Percentiles rank a stretch among this genome's conserved stretches.
phyloP scores from a whole-genome alignment of 2,329 filamentous ascomycete genomes.

The Fusarium beomiforme region DNA sequence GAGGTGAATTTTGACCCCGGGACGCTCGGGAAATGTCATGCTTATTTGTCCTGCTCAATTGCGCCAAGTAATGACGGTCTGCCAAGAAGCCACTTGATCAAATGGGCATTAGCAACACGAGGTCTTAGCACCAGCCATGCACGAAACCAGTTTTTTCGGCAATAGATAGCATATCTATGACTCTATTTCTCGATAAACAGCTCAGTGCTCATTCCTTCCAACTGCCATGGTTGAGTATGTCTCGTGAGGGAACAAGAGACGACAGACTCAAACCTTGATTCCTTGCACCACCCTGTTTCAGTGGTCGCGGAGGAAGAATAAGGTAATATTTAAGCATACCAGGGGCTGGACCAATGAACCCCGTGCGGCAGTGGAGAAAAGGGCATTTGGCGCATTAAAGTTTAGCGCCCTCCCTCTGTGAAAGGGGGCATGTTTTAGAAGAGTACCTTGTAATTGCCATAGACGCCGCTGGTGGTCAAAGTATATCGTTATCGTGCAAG shows the following conservation, averaged over 20 bases:
- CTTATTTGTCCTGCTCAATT: background rate
- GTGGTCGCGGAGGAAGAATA: slow-evolving; percentile 31
- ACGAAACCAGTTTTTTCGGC: background rate
- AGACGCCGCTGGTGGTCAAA: accelerated
- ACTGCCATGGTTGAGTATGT: background rate
- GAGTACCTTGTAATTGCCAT: background rate
- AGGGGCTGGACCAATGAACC: slow-evolving; percentile 20
- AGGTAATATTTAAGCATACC: slow-evolving; percentile 46
- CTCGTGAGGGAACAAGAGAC: background rate
- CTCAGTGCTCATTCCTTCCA: background rate
- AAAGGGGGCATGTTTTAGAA: background rate
- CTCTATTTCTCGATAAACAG: background rate
- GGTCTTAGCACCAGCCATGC: slow-evolving; percentile 5
- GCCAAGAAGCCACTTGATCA: slow-evolving; percentile 33
- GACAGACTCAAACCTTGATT: background rate
- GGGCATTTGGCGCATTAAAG: slow-evolving; percentile 36
- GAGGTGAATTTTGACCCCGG: background rate
- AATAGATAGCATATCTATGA: background rate
- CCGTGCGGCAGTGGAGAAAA: slow-evolving; percentile 6
- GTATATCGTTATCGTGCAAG: background rate
- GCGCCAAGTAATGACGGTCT: slow-evolving; percentile 25
- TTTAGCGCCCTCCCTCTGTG: slow-evolving; percentile 30
- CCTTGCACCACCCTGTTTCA: slow-evolving; percentile 27
- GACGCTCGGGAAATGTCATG: slow-evolving; percentile 14
- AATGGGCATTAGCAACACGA: slow-evolving; percentile 18